A percentile compares a stretch with the other conserved stretches of the same genome.
Conservation (phyloP, 495 filamentous ascomycete genomes). For the Cudoniella acicularis region DNA sequence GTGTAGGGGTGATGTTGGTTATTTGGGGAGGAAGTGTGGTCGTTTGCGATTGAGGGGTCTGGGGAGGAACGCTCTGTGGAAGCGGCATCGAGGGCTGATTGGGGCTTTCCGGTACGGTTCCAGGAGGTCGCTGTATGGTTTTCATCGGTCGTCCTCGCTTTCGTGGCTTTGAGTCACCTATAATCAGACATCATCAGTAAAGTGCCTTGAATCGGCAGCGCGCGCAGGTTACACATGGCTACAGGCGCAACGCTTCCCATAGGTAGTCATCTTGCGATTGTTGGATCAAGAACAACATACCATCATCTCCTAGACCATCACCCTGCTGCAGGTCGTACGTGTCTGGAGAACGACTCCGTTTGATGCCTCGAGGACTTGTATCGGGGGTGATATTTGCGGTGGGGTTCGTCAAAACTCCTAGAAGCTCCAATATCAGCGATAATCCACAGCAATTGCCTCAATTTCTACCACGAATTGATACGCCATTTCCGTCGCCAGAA, state of each 20-base stretch:
- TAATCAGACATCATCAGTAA: slow-evolving; percentile 34
- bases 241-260: slow-evolving; percentile 20
- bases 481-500: slow-evolving; percentile 12
- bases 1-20: slow-evolving; percentile 52
- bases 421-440: slow-evolving; percentile 3
- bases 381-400: slow-evolving; percentile 45
- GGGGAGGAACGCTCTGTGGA: slow-evolving; percentile 50
- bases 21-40: slow-evolving; percentile 61
- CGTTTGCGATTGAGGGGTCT: slow-evolving; percentile 77
- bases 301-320: slow-evolving; percentile 71
- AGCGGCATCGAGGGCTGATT: slow-evolving; percentile 46
- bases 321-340: slow-evolving; percentile 54
- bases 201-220: slow-evolving; percentile 30
- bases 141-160: slow-evolving; percentile 88
- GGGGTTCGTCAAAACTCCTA: slow-evolving; percentile 28
- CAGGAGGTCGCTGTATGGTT: slow-evolving; percentile 38
- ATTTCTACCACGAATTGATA: neutral
- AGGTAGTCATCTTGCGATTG: slow-evolving; percentile 8
- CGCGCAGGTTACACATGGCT: slow-evolving; percentile 29
- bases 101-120: slow-evolving; percentile 45
- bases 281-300: slow-evolving; percentile 55
- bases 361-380: slow-evolving; percentile 69
- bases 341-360: slow-evolving; percentile 87
- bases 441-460: neutral
- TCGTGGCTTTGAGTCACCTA: slow-evolving; percentile 61